Conservation (phyloP, 148 eudicot species). For the Rhododendron ferrugineum region DNA sequence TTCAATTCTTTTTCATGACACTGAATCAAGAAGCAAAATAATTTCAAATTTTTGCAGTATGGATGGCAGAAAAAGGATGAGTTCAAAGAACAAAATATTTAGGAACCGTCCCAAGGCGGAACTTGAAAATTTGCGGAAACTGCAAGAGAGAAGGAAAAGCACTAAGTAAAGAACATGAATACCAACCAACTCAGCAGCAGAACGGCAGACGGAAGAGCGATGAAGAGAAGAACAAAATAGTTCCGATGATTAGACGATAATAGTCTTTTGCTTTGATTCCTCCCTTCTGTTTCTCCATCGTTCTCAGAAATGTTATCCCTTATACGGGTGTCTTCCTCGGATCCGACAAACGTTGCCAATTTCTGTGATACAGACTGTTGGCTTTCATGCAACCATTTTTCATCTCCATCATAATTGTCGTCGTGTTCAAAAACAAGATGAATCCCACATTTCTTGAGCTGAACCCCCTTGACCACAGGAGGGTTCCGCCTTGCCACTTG, state of each 20-base stretch:
- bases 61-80: no score
- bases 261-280: neutral
- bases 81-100: no score
- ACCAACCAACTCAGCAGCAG: constrained; percentile 7
- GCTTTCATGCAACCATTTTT: constrained; percentile 20
- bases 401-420: constrained; percentile 52
- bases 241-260: neutral
- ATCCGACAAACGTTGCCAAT: constrained; percentile 22
- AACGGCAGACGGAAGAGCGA: neutral
- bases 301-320: neutral
- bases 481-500: constrained; percentile 15
- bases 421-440: constrained; percentile 47
- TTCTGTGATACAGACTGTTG: constrained; percentile 39
- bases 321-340: neutral
- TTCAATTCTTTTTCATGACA: no score
- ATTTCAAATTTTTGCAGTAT: no score
- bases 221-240: neutral
- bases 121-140: neutral
- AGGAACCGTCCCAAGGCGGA: neutral
- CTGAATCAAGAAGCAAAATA: no score
- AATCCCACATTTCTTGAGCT: constrained; percentile 41
- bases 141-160: neutral
- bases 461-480: constrained; percentile 9
- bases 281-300: neutral
- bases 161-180: neutral